Evolutionary conservation across 192 early-diverging fungal genomes (phyloP), one percentile per base, ranked within the genome.

Genomic region (Gaertneriomyces semiglobifer): DNA sequence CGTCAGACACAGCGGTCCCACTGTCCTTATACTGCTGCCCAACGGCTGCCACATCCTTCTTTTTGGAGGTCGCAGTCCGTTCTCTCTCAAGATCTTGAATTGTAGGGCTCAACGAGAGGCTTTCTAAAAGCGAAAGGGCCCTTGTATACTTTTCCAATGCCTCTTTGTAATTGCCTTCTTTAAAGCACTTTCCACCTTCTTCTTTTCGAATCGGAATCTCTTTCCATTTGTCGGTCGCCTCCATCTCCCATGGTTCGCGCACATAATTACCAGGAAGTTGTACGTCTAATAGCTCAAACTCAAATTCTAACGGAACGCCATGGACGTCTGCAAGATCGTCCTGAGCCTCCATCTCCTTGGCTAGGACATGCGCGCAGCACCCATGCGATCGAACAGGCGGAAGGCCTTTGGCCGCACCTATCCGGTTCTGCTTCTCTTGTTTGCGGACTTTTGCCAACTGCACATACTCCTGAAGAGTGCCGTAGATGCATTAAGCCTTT

Each of bases 161-260:
- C 10, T 63, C 74, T 44, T 42, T 64, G 53, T 59, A 77, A 7
- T 78, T 70, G 2, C 80, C 79, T 43, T 66, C 44, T 47, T 69
- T 66, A 55, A 76, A 79, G 38, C 71, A 58, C 25, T 19, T 58
- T 1, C 44, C 69, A 5, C 82, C 82, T 63, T 75, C 75, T 7
- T 64, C 71, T 44, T 79, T 79, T 7, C 69, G 59, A 10, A 59
- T 38, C 4, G 79, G 77, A 7, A 69, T 76, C 63, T 80, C 82
- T n/a, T 25, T 20, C 43, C 65, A 78, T 67, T 81, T 77, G 42
- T 81, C 82, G 1, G 40, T 64, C n/a, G 73, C 51, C 25, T 19
- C 60, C 78, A 84, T 78, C 56, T 84, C 82, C 82, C 82, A 84
- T 8, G 69, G 61, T 57, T 84, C 72, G 11, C 67, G 67, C n/a